Evolutionary conservation across 208 protist genomes (phyloP), one percentile per base, ranked within the genome.

Genomic region (Spironucleus salmonicida): DNA sequence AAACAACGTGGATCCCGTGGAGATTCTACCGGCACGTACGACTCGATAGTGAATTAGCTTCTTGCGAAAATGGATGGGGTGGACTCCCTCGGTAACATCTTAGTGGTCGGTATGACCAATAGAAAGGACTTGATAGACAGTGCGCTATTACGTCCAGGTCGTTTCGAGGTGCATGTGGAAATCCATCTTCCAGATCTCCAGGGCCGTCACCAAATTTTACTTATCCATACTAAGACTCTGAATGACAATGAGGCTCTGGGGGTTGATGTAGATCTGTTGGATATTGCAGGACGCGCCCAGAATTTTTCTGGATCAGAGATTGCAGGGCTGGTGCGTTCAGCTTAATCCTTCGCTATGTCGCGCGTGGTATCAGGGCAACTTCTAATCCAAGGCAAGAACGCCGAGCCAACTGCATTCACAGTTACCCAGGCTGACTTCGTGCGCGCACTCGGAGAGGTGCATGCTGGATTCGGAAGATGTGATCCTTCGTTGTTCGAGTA

Each of bases 71-170:
- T 99, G 69, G 92, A 97, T 78, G 94, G 95, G 82, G 93, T 98
- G 4, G 92, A 98, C 59, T 85, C 90, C n/a, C 81, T 95, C 0
- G 97, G 98, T 87, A 99, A 99, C 84, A 93, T 99, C 42, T 85
- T 99, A 0, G 81, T 99, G 27, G 98, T 99, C 80, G 97, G 94
- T 77, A 98, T 98, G 94, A 99, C 96, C 15, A 99, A 99, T 82
- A 82, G 93, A 45, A 85, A 89, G 40, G 96, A 99, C 82, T 86
- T 99, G 80, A 96, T 99, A 75, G 97, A 99, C 82, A 92, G 97
- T 59, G 97, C 97, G 41, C 88, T 99, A 40, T 84, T 98, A 1
- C 88, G 97, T 35, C 96, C 96, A 1, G 95, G 96, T 42, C 88
- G 96, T 78, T 90, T 99, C 62, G 95, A 98, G 81, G 88, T 95